These are phyloP conservation scores for Botrytis galanthina DNA, from an alignment of 2,329 filamentous ascomycete genomes.

Conservation along the genomic window DNA sequence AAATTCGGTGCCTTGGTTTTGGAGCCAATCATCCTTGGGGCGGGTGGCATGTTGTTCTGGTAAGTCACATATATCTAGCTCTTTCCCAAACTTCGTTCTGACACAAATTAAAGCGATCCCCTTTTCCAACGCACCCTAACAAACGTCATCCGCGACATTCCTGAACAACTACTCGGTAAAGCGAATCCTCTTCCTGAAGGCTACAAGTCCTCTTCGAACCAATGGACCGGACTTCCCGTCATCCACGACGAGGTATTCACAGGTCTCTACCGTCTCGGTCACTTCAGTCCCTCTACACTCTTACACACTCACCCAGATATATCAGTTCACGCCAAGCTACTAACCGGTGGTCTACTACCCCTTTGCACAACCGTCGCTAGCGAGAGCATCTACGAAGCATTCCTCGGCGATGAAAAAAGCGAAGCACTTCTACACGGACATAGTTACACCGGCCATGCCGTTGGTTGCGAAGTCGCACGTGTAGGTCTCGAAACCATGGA, in stretches of 20 bases:
- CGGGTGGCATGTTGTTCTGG: conserved; percentile 80
- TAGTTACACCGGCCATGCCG: conserved; percentile 80
- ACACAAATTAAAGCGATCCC: conserved; percentile 58
- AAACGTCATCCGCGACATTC: conserved; percentile 60
- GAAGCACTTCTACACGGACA: conserved; percentile 81
- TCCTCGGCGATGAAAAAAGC: conserved; percentile 69
- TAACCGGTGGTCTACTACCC: conserved; percentile 77
- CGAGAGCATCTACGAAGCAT: conserved; percentile 68
- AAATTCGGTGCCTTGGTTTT: conserved; percentile 77
- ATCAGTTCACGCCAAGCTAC: conserved; percentile 76
- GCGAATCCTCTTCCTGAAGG: not conserved
- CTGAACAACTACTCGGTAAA: conserved; percentile 34
- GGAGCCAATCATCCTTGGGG: conserved; percentile 77
- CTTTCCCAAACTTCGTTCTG: not conserved
- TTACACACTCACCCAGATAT: conserved; percentile 69
- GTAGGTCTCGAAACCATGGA: conserved; percentile 60
- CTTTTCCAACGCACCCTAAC: conserved; percentile 75
- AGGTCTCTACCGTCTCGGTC: conserved; percentile 76
- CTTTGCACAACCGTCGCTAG: conserved; percentile 75
- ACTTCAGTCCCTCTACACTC: conserved; percentile 67
- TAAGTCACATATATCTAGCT: conserved; percentile 44
- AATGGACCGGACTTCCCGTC: conserved; percentile 73
- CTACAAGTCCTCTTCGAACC: conserved; percentile 25
- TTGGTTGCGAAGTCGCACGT: conserved; percentile 77
- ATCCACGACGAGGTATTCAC: conserved; percentile 89